Evolutionary conservation across 805 yeast species (phyloP).

Genomic region (Naumovozyma castellii): DNA sequence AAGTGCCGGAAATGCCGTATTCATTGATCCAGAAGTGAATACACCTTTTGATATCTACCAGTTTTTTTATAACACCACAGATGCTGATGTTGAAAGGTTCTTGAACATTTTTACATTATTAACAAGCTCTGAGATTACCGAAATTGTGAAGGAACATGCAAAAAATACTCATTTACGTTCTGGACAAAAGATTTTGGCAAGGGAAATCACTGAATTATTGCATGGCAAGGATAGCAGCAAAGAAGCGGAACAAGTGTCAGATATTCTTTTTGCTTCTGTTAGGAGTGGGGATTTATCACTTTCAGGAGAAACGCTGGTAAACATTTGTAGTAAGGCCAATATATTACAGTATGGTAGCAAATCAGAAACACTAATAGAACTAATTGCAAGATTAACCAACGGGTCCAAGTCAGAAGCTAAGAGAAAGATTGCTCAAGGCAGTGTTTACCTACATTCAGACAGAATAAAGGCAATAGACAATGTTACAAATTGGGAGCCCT

Average conservation of each 20-base stretch:
- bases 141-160: conserved; percentile 43
- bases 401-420: conserved; percentile 50
- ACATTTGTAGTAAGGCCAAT: conserved; percentile 15
- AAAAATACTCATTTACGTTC: conserved; percentile 51
- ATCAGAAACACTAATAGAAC: conserved; percentile 36
- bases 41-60: conserved; percentile 78
- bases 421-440: conserved; percentile 57
- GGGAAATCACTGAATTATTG: conserved; percentile 76
- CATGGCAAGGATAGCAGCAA: conserved; percentile 76
- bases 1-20: conserved; percentile 93
- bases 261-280: conserved; percentile 41
- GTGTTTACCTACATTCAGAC: conserved; percentile 60
- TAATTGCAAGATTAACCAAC: conserved; percentile 41
- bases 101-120: conserved; percentile 72
- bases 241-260: conserved; percentile 56
- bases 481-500: conserved; percentile 39
- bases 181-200: conserved; percentile 73
- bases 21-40: conserved; percentile 67
- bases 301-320: conserved; percentile 9
- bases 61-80: conserved; percentile 70
- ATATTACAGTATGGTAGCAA: conserved; percentile 15
- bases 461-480: conserved; percentile 45
- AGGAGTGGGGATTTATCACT: not conserved
- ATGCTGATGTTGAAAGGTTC: conserved; percentile 60
- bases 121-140: conserved; percentile 51